These are phyloP conservation scores for Filobasidium uniguttulatum DNA, from an alignment of 1,284 basidiomycete species.

Conservation along the genomic window DNA sequence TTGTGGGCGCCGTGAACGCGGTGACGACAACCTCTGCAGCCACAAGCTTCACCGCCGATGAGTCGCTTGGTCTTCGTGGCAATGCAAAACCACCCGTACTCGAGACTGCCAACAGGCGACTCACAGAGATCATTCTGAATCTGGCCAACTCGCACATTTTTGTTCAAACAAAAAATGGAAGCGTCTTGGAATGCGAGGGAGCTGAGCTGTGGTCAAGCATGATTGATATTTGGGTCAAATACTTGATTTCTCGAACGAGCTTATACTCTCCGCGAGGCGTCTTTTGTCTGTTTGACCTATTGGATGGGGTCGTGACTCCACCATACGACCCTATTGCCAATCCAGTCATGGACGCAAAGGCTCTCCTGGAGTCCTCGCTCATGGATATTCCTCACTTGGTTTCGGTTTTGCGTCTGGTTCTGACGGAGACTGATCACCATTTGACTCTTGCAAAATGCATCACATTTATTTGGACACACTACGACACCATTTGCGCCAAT, in stretches of 20 bases:
- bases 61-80: slow-evolving; percentile 40
- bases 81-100: slow-evolving; percentile 41
- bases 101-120: slow-evolving; percentile 40
- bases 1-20: slow-evolving; percentile 38
- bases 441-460: slow-evolving; percentile 41
- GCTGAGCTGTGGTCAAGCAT: slow-evolving; percentile 37
- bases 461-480: slow-evolving; percentile 42
- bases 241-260: slow-evolving; percentile 38
- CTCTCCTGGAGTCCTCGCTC: slow-evolving; percentile 19
- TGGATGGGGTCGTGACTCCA: slow-evolving; percentile 34
- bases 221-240: slow-evolving; percentile 39
- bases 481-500: slow-evolving; percentile 39
- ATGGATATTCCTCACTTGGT: slow-evolving; percentile 40
- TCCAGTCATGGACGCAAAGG: not conserved
- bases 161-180: slow-evolving; percentile 20
- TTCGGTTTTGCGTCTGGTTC: slow-evolving; percentile 36
- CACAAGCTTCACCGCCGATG: slow-evolving; percentile 39
- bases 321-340: slow-evolving; percentile 22
- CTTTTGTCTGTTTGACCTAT: slow-evolving; percentile 39
- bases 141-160: slow-evolving; percentile 30
- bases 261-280: slow-evolving; percentile 41
- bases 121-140: slow-evolving; percentile 39
- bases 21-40: slow-evolving; percentile 36
- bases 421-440: slow-evolving; percentile 41
- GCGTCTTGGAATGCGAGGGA: slow-evolving; percentile 32